Base-by-base conservation (phyloP, 495 filamentous ascomycete species). In the Aspergillus olivimuriae region DNA sequence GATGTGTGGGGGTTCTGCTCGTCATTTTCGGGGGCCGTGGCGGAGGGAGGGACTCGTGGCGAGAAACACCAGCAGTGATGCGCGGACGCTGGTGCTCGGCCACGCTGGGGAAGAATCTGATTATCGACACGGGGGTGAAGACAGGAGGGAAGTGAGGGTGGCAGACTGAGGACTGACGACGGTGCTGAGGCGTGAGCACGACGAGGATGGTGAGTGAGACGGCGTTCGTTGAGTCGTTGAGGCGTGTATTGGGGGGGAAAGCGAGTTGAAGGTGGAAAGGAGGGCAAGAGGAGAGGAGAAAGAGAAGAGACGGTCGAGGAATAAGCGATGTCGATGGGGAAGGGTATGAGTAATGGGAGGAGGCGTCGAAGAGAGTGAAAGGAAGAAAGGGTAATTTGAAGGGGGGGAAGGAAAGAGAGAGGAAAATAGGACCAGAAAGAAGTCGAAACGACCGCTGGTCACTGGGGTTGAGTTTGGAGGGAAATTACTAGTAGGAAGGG, bases 1-100 rank as follows among this genome's bases (percentile, higher is more conserved):
- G 66, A 64, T 57, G 55, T 58, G 50, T 60, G 53, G 56, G 51
- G 42, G 52, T 68, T 58, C 60, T 58, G 66, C 60, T 73, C 69
- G 68, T 70, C 69, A 73, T 73, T 63, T 67, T 73, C 56, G 66
- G 61, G 61, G 56, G 62, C 61, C 61, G 67, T 68, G 62, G 59
- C 56, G 57, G 57, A 57, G 21, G 53, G 47, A 44, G 31, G 41
- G 57, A 59, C 51, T 47, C 52, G 57, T 46, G 55, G 58, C 57
- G 56, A 46, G 45, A 57, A 57, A 60, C 64, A 65, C 66, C 66
- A 66, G 64, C 64, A 53, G 56, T 48, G 39, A 51, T 53, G 55
- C 58, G 61, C 56, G 62, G 59, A 60, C 61, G 62, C 61, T 55
- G 58, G 62, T 66, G 54, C 46, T 54, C 46, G 51, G 51, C 51